Percentiles rank a stretch among this genome's conserved stretches.
Conservation (phyloP, 2,329 filamentous ascomycete genomes). For the Aspergillus sp. region DNA sequence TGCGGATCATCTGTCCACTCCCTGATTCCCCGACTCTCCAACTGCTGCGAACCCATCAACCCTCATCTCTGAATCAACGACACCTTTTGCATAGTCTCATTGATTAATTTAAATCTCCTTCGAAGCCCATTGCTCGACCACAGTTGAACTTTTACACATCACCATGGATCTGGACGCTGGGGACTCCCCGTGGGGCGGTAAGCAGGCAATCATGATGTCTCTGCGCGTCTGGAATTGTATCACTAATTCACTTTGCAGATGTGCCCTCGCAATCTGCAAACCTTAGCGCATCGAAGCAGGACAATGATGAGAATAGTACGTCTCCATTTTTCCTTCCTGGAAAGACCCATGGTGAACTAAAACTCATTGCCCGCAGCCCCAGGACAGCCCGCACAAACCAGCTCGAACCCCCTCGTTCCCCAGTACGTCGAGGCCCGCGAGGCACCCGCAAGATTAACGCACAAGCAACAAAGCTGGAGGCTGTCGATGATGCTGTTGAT, state of each 20-base stretch:
- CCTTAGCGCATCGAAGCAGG: conserved; percentile 20
- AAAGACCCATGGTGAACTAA: neutral
- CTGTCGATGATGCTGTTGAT: conserved; percentile 58
- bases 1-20: conserved; percentile 9
- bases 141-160: neutral
- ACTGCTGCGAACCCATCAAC: neutral
- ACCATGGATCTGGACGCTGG: conserved; percentile 39
- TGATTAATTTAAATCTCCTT: conserved; percentile 1
- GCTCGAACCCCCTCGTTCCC: conserved; percentile 43
- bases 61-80: no score
- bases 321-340: conserved; percentile 3
- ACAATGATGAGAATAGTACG: conserved; percentile 28
- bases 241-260: conserved; percentile 32
- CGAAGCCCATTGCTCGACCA: no score
- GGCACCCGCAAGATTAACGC: conserved; percentile 54
- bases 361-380: conserved; percentile 14
- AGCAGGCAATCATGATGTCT: conserved; percentile 24
- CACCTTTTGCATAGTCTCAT: neutral
- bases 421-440: conserved; percentile 47
- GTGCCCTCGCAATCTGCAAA: conserved; percentile 40
- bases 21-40: conserved; percentile 5
- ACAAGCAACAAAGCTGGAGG: conserved; percentile 59
- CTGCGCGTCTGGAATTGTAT: conserved; percentile 8
- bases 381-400: conserved; percentile 27
- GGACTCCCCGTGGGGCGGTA: conserved; percentile 49